phyloP scores from a whole-genome alignment of 2,329 filamentous ascomycete genomes.

The Chaetomiaceae sp. region DNA sequence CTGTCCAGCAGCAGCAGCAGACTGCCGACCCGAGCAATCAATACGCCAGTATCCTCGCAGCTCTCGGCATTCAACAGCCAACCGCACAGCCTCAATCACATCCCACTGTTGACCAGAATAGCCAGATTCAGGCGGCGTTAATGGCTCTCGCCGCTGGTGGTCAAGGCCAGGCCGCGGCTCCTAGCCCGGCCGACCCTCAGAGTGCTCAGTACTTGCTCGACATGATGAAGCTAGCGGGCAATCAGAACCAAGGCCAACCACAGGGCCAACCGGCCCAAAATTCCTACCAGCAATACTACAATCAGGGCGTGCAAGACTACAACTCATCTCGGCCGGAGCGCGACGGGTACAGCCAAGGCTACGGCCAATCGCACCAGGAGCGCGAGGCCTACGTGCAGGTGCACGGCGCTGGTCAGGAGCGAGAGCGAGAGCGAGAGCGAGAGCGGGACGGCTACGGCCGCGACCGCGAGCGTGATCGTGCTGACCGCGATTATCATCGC shows the following conservation, averaged over 20 bases:
- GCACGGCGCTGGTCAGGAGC: slow-evolving; percentile 9
- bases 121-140: slow-evolving; percentile 21
- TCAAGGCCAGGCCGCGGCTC: slow-evolving; percentile 7
- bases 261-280: slow-evolving; percentile 7
- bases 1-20: slow-evolving; percentile 22
- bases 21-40: slow-evolving; percentile 15
- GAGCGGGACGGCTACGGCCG: slow-evolving; percentile 20
- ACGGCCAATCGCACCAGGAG: slow-evolving; percentile 12
- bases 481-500: slow-evolving; percentile 25
- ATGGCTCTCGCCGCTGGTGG: slow-evolving; percentile 15
- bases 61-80: slow-evolving; percentile 18
- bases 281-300: slow-evolving; percentile 15
- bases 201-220: slow-evolving; percentile 21
- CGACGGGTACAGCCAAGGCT: slow-evolving; percentile 30
- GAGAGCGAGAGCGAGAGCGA: slow-evolving; percentile 20
- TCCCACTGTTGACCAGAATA: slow-evolving; percentile 10
- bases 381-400: slow-evolving; percentile 12
- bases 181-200: slow-evolving; percentile 11
- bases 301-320: slow-evolving; percentile 18
- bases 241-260: slow-evolving; percentile 6
- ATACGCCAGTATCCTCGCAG: slow-evolving; percentile 20
- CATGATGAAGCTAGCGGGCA: slow-evolving; percentile 18
- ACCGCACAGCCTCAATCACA: slow-evolving; percentile 14
- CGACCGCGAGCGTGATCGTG: slow-evolving; percentile 21
- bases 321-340: background rate